These are phyloP conservation scores for Talaromyces sp. DNA, from an alignment of 2,329 filamentous ascomycete genomes.

Conservation along the genomic window DNA sequence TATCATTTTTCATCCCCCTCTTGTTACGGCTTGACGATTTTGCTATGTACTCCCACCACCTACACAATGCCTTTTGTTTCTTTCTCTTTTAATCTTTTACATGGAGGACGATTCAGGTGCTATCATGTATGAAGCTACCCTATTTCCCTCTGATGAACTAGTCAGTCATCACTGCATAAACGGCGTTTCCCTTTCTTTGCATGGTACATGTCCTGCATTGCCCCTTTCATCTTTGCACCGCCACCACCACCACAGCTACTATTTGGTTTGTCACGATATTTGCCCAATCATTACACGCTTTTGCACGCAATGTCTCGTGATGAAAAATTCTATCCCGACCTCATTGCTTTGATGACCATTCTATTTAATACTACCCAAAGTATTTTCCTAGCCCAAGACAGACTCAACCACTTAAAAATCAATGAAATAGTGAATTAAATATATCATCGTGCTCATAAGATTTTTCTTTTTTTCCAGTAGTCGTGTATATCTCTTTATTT, in stretches of 20 bases:
- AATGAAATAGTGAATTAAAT: neutral
- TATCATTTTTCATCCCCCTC: slow-evolving; percentile 23
- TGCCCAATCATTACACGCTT: slow-evolving; percentile 7
- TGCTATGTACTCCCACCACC: slow-evolving; percentile 17
- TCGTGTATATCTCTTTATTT: neutral
- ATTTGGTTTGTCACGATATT: slow-evolving; percentile 5
- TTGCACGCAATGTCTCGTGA: slow-evolving; percentile 16
- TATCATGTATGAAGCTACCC: neutral
- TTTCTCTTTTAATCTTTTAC: neutral
- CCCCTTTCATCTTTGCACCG: slow-evolving; percentile 1
- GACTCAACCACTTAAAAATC: neutral
- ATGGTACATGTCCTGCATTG: slow-evolving; percentile 10
- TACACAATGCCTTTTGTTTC: neutral
- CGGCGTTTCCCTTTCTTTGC: slow-evolving; percentile 23
- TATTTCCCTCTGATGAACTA: neutral
- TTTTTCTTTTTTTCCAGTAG: no score
- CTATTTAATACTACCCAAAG: slow-evolving; percentile 6
- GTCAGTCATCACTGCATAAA: slow-evolving; percentile 18
- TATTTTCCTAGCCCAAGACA: neutral
- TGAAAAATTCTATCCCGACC: slow-evolving; percentile 8
- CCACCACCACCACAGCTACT: slow-evolving; percentile 1
- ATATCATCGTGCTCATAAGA: no score
- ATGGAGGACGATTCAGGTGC: neutral
- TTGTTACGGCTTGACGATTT: slow-evolving; percentile 29
- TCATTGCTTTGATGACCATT: slow-evolving; percentile 5